phyloP scores from a whole-genome alignment of 768 basidiomycete species.

The Austroboletus festivus region DNA sequence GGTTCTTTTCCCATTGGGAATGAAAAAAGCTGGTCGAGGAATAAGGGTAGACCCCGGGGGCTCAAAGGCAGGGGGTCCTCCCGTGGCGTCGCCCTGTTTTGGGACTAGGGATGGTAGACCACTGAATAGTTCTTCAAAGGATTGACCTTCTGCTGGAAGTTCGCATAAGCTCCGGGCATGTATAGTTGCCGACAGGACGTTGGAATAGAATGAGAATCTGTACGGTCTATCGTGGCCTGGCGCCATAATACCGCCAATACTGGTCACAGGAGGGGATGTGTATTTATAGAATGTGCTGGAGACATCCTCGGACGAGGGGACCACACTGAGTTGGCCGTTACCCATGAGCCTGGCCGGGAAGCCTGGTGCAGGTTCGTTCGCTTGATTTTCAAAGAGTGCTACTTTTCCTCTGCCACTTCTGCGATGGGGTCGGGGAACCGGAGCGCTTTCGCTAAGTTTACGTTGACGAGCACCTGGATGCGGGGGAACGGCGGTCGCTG shows the following conservation, averaged over 20 bases:
- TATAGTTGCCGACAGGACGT: constrained; percentile 86
- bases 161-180: constrained; percentile 92
- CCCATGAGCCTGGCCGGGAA: constrained; percentile 39
- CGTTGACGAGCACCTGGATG: constrained; percentile 59
- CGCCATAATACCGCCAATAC: constrained; percentile 37
- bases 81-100: constrained; percentile 7
- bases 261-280: constrained; percentile 5
- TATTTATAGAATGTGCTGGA: constrained; percentile 17
- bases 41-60: constrained; percentile 8
- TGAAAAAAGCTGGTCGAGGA: constrained; percentile 2
- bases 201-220: constrained; percentile 98
- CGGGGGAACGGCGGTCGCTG: constrained; percentile 6
- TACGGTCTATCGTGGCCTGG: constrained; percentile 85
- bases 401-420: constrained; percentile 76
- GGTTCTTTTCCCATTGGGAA: constrained; percentile 8
- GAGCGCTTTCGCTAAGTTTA: constrained; percentile 82
- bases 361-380: constrained; percentile 46
- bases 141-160: constrained; percentile 89
- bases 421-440: constrained; percentile 57
- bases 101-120: constrained; percentile 37
- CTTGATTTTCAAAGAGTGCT: constrained; percentile 77
- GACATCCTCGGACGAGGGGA: constrained; percentile 44
- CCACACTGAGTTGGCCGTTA: constrained; percentile 33
- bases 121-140: constrained; percentile 86
- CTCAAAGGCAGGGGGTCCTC: background rate